Base-by-base conservation (phyloP, 2,329 filamentous ascomycete species). In the Xylaria digitata region DNA sequence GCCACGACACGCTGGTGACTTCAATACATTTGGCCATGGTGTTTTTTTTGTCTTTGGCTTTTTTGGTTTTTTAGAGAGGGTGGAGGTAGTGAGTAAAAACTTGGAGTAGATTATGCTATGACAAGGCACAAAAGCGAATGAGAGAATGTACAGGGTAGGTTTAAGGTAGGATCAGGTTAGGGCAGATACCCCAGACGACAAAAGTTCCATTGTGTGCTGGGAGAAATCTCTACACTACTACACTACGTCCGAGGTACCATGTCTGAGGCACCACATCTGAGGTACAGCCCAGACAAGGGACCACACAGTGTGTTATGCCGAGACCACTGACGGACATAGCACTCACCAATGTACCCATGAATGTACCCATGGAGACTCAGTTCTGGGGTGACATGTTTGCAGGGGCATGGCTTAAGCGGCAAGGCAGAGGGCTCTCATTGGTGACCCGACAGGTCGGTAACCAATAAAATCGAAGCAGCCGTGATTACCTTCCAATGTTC, bases 401-500 rank as follows among this genome's bases (percentile, higher is more conserved):
- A 61, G 54, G 65, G 46, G 8, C 56, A 19, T 37, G 26, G 50
- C 53, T 26, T 34, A 68, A 66, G 67, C 67, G 67, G 58, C 67
- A 61, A 69, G n/a, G 7, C n/a, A 6, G 15, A 15, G 3, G 17
- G 1, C 3, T 43, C 34, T 66, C 19, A 66, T 70, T 70, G 68
- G 68, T 74, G 37, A 40, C 65, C 74, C 74, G 46, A 21, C 50
- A 55, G 37, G 70, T 66, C 66, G 74, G 74, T 74, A 75, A 74
- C 74, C 74, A 75, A 75, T 75, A 32, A 72, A 1, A 49, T 43
- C 19, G 42, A 17, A 17, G 15, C 9, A 26, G 17, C 23, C n/a
- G 15, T 54, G 45, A 49, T 53, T 55, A 55, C 43, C 52, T 26
- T 19, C 15, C 53, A 23, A 32, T 43, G 40, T 34, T 58, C 65